Percentiles rank a stretch among this genome's conserved stretches.
Conservation (phyloP, 108 stramenopile species). For the Aurantiochytrium sp. region DNA sequence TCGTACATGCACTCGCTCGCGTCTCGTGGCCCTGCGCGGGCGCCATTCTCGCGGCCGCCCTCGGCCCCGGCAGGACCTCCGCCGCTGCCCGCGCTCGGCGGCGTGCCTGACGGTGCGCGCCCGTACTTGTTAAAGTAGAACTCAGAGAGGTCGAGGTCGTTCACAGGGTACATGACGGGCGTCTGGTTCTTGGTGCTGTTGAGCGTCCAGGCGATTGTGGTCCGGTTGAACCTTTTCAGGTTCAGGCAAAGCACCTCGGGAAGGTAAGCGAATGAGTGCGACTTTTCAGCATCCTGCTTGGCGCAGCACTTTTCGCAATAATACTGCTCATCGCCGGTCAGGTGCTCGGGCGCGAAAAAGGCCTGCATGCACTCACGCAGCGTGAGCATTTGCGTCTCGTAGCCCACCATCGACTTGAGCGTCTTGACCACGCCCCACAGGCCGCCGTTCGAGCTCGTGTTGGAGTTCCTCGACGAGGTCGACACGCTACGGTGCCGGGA, state of each 20-base stretch:
- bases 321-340: conserved; percentile 90
- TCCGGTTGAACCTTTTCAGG: conserved; percentile 79
- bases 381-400: neutral
- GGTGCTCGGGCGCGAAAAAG: conserved; percentile 86
- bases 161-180: neutral
- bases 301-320: conserved; percentile 91
- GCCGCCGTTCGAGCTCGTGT: neutral
- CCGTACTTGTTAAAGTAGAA: neutral
- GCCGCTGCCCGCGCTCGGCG: neutral
- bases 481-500: neutral
- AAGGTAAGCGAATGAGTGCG: conserved; percentile 78
- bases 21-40: no score
- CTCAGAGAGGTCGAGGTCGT: neutral
- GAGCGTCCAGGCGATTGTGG: neutral
- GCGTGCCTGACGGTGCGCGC: neutral
- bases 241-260: conserved; percentile 92
- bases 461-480: neutral
- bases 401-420: conserved; percentile 20
- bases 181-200: neutral
- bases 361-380: conserved; percentile 72
- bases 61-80: neutral
- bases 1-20: neutral
- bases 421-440: neutral
- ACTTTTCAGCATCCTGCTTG: conserved; percentile 87
- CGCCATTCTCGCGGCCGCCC: neutral